phyloP scores from a whole-genome alignment of 2,329 filamentous ascomycete species.

The Ophiostoma novo-ulmi region DNA sequence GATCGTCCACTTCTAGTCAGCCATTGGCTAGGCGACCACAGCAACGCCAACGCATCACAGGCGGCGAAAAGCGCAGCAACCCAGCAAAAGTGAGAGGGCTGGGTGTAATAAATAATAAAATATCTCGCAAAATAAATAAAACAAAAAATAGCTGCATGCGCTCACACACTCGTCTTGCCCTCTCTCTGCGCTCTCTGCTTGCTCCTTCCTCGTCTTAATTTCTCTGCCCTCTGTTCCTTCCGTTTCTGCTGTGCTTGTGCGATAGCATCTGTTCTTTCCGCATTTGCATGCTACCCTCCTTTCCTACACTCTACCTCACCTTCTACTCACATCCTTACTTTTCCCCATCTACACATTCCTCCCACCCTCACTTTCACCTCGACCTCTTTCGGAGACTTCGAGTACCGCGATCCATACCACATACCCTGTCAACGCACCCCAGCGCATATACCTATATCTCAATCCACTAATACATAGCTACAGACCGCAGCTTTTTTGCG shows the following conservation, averaged over 20 bases:
- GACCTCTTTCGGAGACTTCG: not conserved
- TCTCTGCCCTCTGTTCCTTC: slow-evolving; percentile 15
- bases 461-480: not conserved
- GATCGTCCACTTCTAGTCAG: slow-evolving; percentile 24
- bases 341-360: slow-evolving; percentile 2
- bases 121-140: slow-evolving; percentile 13
- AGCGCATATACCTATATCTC: not conserved
- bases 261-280: not conserved
- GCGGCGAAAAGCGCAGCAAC: slow-evolving; percentile 23
- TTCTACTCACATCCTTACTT: not conserved
- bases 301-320: not conserved
- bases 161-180: not conserved
- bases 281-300: not conserved
- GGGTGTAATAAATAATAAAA: slow-evolving; percentile 13
- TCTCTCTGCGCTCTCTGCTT: not conserved
- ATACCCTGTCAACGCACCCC: slow-evolving; percentile 6
- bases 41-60: slow-evolving; percentile 30
- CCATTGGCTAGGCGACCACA: slow-evolving; percentile 28
- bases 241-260: slow-evolving; percentile 2
- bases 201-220: slow-evolving; percentile 7
- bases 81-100: slow-evolving; percentile 20
- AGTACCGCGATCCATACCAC: not conserved
- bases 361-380: not conserved
- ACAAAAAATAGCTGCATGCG: slow-evolving; percentile 9
- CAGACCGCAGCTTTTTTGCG: not conserved